A percentile compares a stretch with the other conserved stretches of the same genome.
These are phyloP conservation scores for Tulasnella sp. DNA, from an alignment of 768 basidiomycete genomes.

Conservation along the genomic window DNA sequence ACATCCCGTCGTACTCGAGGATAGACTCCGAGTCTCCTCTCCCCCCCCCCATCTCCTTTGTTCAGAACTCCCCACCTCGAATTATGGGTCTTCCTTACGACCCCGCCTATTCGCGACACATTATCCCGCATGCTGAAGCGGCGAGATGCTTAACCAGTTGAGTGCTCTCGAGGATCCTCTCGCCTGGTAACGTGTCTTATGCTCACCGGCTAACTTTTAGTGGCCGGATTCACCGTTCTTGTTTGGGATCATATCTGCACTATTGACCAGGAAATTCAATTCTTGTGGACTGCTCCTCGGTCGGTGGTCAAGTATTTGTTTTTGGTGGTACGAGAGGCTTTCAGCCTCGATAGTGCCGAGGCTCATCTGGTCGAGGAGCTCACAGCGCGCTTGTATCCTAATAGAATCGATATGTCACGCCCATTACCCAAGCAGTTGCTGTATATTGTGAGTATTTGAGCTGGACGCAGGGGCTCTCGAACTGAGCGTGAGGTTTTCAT, in stretches of 20 bases:
- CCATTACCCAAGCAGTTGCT: neutral
- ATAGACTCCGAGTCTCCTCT: no score
- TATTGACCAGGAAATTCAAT: neutral
- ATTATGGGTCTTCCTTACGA: neutral
- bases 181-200: no score
- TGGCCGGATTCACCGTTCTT: neutral
- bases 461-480: neutral
- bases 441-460: neutral
- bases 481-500: neutral
- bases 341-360: neutral
- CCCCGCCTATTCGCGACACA: neutral
- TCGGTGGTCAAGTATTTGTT: neutral
- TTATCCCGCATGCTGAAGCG: neutral
- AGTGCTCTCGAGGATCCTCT: no score
- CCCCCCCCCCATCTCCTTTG: no score
- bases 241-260: conserved; percentile 1
- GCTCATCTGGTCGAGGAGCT: neutral
- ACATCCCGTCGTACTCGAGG: no score
- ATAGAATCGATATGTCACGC: neutral
- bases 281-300: neutral
- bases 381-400: neutral
- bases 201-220: no score
- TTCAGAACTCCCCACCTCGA: no score
- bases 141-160: neutral
- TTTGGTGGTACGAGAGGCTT: neutral